Percentiles rank a stretch among this genome's conserved stretches.
These are phyloP conservation scores for Hagleromyces aurorensis DNA, from an alignment of 805 yeast species.

Conservation along the genomic window DNA sequence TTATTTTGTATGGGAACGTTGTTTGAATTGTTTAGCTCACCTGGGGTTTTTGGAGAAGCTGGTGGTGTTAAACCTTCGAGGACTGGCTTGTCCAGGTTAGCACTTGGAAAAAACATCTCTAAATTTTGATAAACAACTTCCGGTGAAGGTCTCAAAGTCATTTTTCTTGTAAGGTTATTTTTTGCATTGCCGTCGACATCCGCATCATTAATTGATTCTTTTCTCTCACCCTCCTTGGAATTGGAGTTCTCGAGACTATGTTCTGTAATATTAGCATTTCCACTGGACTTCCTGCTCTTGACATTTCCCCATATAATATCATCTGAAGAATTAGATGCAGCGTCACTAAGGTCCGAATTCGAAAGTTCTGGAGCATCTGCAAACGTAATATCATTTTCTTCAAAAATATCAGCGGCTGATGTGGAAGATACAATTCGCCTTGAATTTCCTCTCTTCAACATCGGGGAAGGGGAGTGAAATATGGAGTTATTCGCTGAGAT, in stretches of 20 bases:
- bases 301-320: slow-evolving; percentile 15
- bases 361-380: slow-evolving; percentile 59
- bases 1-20: no score
- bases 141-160: slow-evolving; percentile 89
- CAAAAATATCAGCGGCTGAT: slow-evolving; percentile 45
- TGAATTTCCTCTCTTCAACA: slow-evolving; percentile 25
- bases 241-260: slow-evolving; percentile 1
- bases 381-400: slow-evolving; percentile 66
- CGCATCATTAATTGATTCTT: no score
- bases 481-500: slow-evolving; percentile 15
- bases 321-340: slow-evolving; percentile 23
- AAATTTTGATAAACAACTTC: slow-evolving; percentile 88
- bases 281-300: slow-evolving; percentile 1
- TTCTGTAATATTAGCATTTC: neutral
- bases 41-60: slow-evolving; percentile 41
- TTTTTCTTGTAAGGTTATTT: slow-evolving; percentile 24
- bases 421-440: slow-evolving; percentile 31
- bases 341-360: slow-evolving; percentile 43
- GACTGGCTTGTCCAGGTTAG: slow-evolving; percentile 88
- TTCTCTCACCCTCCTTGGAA: slow-evolving; percentile 3
- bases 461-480: slow-evolving; percentile 20
- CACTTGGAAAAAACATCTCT: slow-evolving; percentile 85
- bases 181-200: slow-evolving; percentile 4
- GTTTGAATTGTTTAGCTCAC: no score
- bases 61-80: slow-evolving; percentile 65